Percentiles rank a stretch among this genome's conserved stretches.
Evolutionary conservation across 495 filamentous ascomycete species (phyloP).

Genomic region (Cetradonia linearis): DNA sequence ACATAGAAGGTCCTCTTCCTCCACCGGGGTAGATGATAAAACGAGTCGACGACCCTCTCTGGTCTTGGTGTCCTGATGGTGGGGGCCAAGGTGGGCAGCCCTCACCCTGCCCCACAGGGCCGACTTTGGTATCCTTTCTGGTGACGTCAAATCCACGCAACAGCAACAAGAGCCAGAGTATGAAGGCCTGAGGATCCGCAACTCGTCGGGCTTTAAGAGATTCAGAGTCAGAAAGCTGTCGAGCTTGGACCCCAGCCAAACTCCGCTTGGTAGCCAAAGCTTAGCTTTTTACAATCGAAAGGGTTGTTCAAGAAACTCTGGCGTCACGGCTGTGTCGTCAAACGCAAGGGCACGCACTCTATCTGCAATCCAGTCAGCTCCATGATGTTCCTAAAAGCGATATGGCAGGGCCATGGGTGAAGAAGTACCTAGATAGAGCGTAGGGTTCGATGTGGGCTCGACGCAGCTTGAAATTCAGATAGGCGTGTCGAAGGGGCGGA

Average conservation of each 20-base stretch:
- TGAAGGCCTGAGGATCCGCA: neutral
- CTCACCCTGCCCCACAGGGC: neutral
- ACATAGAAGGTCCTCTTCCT: slow-evolving; percentile 3
- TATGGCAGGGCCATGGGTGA: neutral
- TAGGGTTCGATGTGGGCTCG: neutral
- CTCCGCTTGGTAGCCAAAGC: neutral
- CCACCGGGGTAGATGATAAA: neutral
- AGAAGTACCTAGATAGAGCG: neutral
- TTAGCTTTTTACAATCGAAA: no score
- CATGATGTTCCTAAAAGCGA: neutral
- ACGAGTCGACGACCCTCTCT: no score
- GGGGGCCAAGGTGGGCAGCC: neutral
- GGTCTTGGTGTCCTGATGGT: no score
- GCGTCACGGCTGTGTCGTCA: neutral
- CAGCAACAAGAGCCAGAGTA: neutral
- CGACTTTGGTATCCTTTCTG: neutral
- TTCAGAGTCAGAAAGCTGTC: neutral
- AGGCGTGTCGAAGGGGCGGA: neutral
- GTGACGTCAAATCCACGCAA: neutral
- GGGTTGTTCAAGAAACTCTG: no score
- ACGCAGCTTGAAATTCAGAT: neutral
- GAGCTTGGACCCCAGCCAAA: neutral
- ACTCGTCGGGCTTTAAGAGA: neutral
- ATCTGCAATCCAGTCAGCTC: neutral
- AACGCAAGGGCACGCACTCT: neutral